These are phyloP conservation scores for Candida tibetensis DNA, from an alignment of 805 yeast genomes.

Conservation along the genomic window DNA sequence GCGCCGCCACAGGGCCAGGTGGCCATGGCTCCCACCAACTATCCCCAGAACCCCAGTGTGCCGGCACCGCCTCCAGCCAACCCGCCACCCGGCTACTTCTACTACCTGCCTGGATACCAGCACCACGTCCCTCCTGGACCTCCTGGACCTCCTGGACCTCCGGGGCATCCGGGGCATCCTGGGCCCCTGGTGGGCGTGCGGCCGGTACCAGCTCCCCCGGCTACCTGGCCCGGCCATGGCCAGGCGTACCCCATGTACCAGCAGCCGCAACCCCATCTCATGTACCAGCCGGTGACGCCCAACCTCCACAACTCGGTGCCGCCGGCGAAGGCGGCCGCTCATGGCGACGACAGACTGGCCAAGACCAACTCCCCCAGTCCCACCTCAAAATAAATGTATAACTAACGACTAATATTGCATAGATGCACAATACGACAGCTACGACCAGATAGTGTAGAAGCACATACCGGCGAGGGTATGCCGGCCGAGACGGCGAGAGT, in stretches of 20 bases:
- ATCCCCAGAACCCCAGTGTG: conserved; percentile 1
- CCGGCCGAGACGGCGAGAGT: too few species aligned
- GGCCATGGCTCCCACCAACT: neutral
- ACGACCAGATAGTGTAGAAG: too few species aligned
- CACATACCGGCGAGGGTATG: too few species aligned
- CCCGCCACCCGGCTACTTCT: conserved; percentile 3
- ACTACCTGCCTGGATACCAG: conserved; percentile 6
- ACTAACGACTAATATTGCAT: too few species aligned
- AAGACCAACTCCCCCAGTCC: too few species aligned
- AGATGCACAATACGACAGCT: too few species aligned
- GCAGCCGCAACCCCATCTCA: neutral
- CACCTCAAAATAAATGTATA: too few species aligned
- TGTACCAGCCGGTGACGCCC: conserved; percentile 1
- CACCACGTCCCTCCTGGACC: conserved; percentile 1
- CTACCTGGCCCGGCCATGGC: neutral
- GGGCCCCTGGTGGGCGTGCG: neutral
- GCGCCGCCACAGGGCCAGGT: neutral
- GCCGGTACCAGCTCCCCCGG: neutral
- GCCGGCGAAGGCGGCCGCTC: neutral
- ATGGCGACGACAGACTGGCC: too few species aligned
- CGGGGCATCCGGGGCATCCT: conserved; percentile 1
- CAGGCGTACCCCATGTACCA: neutral
- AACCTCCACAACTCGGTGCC: neutral
- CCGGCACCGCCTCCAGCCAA: conserved; percentile 4
- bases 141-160: neutral